Evolutionary conservation across 176 grass and related monocot species (phyloP), one percentile per base, ranked within the genome.

Genomic region (Coix lacrymajobi): DNA sequence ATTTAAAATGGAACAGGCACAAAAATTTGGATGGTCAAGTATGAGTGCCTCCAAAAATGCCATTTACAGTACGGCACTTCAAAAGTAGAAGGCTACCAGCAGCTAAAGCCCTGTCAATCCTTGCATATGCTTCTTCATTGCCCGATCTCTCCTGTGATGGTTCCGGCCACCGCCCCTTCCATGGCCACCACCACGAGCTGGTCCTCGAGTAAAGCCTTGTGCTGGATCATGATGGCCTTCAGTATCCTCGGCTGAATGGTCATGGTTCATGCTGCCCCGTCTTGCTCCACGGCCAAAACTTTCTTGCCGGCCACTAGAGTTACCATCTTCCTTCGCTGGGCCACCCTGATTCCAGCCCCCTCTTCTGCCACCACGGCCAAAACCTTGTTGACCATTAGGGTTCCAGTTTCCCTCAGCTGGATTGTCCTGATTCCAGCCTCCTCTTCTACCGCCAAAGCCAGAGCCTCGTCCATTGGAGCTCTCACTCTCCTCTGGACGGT

Each of bases 81-180:
- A 51, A 37, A 84, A 44, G 45, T 61, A 56, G 56, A 75, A 25
- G 11, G 40, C 56, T 58, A 58, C 36, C 3, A 80, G 25, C 7
- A 82, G 20, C 57, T 94, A 94, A 71, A 83, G 57, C 31, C 83
- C 89, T 22, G 88, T 85, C 86, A 94, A 52, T 69, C 83, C 89
- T 44, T 90, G 80, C 86, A 94, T 88, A 81, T 94, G 89, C 80
- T 94, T 94, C 76, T 89, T 94, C 86, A 91, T 88, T 15, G 89
- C 92, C 46, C 77, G 89, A 65, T 94, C 92, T 85, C 84, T 94
- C 60, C 79, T 74, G 82, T 89, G 26, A 66, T 94, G 76, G 77
- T 91, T 89, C 86, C 71, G 81, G 41, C 92, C 89, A 62, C 89
- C 92, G 78, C 92, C 83, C 57, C 83, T 79, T 81, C 92, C 89